These are phyloP conservation scores for Alternaria triticina DNA, from an alignment of 2,329 filamentous ascomycete species.

Conservation along the genomic window DNA sequence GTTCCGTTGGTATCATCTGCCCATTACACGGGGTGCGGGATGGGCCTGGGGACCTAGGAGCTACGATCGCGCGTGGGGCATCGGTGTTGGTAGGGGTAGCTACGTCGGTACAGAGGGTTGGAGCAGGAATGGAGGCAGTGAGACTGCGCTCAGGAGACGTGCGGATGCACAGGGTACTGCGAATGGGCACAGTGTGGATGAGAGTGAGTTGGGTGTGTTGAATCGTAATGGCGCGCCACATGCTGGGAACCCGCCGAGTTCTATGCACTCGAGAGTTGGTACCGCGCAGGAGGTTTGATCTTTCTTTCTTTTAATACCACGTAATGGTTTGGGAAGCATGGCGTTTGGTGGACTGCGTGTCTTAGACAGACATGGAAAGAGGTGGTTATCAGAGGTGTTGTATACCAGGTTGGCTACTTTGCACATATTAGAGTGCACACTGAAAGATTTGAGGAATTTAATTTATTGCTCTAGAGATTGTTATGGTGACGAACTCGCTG, in stretches of 20 bases:
- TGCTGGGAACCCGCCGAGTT: constrained; percentile 2
- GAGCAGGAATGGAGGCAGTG: constrained; percentile 27
- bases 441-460: background rate
- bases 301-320: background rate
- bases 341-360: background rate
- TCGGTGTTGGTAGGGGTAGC: constrained; percentile 65
- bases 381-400: background rate
- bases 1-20: constrained; percentile 86
- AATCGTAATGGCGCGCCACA: constrained; percentile 6
- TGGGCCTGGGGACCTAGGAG: constrained; percentile 89
- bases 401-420: background rate
- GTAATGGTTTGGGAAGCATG: background rate
- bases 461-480: background rate
- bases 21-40: constrained; percentile 77
- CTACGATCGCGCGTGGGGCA: constrained; percentile 76
- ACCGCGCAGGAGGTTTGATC: background rate
- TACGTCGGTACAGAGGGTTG: constrained; percentile 59
- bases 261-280: background rate
- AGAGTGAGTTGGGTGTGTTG: constrained; percentile 10
- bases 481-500: background rate
- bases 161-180: constrained; percentile 7
- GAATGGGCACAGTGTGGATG: constrained; percentile 3
- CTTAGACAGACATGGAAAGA: background rate
- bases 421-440: background rate
- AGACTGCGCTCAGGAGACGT: constrained; percentile 11